Conservation (phyloP, 2,329 filamentous ascomycete species). For the Talaromyces marneffei region DNA sequence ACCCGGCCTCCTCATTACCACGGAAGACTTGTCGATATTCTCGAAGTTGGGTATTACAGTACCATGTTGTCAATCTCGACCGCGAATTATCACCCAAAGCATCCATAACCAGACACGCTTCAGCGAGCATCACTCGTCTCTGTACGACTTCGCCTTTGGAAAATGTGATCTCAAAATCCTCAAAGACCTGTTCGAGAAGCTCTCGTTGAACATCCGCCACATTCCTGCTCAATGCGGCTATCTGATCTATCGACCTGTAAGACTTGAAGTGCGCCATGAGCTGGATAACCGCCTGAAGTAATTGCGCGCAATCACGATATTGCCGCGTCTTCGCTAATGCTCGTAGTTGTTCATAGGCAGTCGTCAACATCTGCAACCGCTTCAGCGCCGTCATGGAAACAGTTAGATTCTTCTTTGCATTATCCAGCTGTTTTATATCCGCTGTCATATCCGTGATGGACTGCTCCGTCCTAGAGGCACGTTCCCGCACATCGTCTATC, state of each 20-base stretch:
- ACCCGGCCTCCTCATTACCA: conserved; percentile 93
- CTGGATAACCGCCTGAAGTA: conserved; percentile 91
- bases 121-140: conserved; percentile 65
- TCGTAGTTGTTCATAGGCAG: conserved; percentile 93
- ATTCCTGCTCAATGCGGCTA: conserved; percentile 84
- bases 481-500: conserved; percentile 85
- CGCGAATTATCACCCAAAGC: conserved; percentile 83
- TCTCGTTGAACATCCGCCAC: conserved; percentile 91
- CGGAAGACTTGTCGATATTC: conserved; percentile 95
- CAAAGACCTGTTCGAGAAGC: conserved; percentile 93
- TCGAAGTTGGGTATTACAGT: conserved; percentile 91
- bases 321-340: conserved; percentile 78
- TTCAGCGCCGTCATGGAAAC: conserved; percentile 97
- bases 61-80: conserved; percentile 82
- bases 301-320: conserved; percentile 88
- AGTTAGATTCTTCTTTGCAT: conserved; percentile 92
- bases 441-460: conserved; percentile 98
- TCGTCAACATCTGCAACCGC: conserved; percentile 95
- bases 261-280: conserved; percentile 98
- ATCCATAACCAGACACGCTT: conserved; percentile 92
- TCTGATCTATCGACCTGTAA: conserved; percentile 96
- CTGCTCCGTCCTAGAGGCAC: conserved; percentile 86
- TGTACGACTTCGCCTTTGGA: conserved; percentile 74
- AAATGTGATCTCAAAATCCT: conserved; percentile 95
- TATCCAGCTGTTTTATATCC: conserved; percentile 94